These are phyloP conservation scores for Vitis hybrid DNA, from an alignment of 177 flowering plant species.

Conservation along the genomic window DNA sequence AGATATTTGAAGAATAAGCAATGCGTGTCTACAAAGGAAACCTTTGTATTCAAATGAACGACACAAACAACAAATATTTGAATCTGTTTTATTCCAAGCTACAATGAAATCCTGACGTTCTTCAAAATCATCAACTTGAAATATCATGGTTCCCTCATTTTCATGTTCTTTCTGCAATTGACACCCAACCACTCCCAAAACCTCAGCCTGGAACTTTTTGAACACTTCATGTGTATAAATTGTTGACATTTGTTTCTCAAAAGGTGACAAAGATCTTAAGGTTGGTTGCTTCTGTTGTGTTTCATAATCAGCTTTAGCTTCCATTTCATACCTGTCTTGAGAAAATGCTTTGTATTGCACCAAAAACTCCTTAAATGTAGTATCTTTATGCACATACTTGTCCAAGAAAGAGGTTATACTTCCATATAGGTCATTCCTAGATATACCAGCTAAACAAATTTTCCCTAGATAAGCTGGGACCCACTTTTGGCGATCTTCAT, in stretches of 20 bases:
- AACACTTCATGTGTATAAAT: conserved; percentile 31
- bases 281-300: conserved; percentile 16
- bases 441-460: conserved; percentile 33
- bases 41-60: conserved; percentile 36
- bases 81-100: conserved; percentile 22
- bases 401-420: conserved; percentile 29
- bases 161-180: conserved; percentile 18
- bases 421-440: conserved; percentile 23
- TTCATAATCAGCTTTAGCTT: conserved; percentile 30
- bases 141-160: conserved; percentile 17
- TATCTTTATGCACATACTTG: conserved; percentile 20
- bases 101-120: conserved; percentile 24
- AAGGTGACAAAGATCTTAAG: conserved; percentile 25
- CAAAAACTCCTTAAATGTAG: conserved; percentile 28
- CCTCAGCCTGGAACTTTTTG: conserved; percentile 36
- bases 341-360: conserved; percentile 19
- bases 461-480: conserved; percentile 25
- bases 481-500: conserved; percentile 36
- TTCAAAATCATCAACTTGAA: conserved; percentile 29
- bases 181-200: conserved; percentile 32
- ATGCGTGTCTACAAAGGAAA: conserved; percentile 38
- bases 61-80: conserved; percentile 28
- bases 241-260: conserved; percentile 30
- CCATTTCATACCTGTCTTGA: conserved; percentile 23
- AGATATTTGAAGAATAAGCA: conserved; percentile 32